Evolutionary conservation across 805 yeast genomes (phyloP), one percentile per base, ranked within the genome.

Genomic region (Saturnispora gosingensis): DNA sequence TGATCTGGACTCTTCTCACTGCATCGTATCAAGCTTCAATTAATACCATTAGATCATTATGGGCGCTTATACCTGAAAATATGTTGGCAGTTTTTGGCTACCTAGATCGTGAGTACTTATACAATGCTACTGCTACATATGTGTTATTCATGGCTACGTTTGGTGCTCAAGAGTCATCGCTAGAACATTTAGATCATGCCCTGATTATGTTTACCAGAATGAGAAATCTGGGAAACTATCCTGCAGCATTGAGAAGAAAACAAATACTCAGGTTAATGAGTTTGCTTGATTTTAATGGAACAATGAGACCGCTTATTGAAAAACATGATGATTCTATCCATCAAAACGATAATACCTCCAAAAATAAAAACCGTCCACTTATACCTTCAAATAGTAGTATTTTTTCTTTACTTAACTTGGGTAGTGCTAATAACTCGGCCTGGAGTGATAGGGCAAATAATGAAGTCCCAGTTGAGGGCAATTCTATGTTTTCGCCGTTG

Each of bases 81-180:
- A 83, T 83, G 88, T 82, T 85, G n/a, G 91, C 95, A 0, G 66
- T 85, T 43, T 85, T 85, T 67, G 93, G 95, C 2, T 85, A 87
- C 72, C 85, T 85, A 91, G 95, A 85, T 62, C 72, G 95, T 59
- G 95, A 85, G 60, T 85, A 85, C 61, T 68, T 85, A 24, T 85
- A 84, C 64, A 85, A 89, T 0, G 79, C 90, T 0, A 81, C 90
- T 3, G 84, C 86, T 5, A 85, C 93, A 0, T 67, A 85, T 45
- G 78, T 85, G 15, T 69, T 85, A 42, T 85, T 84, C 64, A 85
- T 83, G 62, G 82, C 88, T 1, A 83, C 93, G 0, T 85, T 85
- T 68, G 95, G 95, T 7, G 83, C 85, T 6, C 88, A 85, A 61
- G 87, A 83, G 25, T 87, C 85, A 28, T 84, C 91, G 0, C 70